Evolutionary conservation across 345 rosid species (phyloP), one percentile per base, ranked within the genome.

Genomic region (Corymbia maculata): DNA sequence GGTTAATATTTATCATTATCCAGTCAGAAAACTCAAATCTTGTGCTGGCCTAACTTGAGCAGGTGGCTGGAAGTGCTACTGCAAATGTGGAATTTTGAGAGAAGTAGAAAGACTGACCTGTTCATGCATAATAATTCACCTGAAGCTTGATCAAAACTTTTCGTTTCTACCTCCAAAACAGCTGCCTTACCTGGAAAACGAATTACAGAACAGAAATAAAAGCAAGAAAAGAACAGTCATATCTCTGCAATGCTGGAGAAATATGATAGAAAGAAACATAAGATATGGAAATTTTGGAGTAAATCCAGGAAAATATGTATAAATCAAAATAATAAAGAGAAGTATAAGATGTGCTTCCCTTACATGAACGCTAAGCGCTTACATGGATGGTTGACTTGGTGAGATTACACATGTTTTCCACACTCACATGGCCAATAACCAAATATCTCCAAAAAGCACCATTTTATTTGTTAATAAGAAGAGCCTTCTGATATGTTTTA

Each of bases 131-230:
- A 87, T 66, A 94, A 66, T 90, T 95, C 97, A 70, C 94, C 98
- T 52, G 97, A 94, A 64, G 91, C 95, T 93, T 94, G 89, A 89
- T 94, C 94, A 84, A 92, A 98, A 93, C 94, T 94, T 92, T 85
- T 97, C 86, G 93, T 95, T 93, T 97, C 99, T 70, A 95, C 82
- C 90, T 97, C 99, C 88, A 94, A 86, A 87, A 98, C 88, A 88
- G 99, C 98, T 51, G 99, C 99, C 91, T 97, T 98, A 87, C 98
- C 99, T 98, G 91, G 88, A 89, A 87, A 79, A 26, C 82, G 17
- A 88, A 86, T 85, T 61, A 61, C 57, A 61, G 22, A 79, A 51
- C 52, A 82, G 59, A 52, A 89, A 87, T 22, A 75, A 10, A 75
- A 70, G 24, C 26, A 50, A 88, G 79, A 52, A 90, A 64, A 30